phyloP scores from a whole-genome alignment of 495 filamentous ascomycete genomes.

The Tetracladium setigerum region DNA sequence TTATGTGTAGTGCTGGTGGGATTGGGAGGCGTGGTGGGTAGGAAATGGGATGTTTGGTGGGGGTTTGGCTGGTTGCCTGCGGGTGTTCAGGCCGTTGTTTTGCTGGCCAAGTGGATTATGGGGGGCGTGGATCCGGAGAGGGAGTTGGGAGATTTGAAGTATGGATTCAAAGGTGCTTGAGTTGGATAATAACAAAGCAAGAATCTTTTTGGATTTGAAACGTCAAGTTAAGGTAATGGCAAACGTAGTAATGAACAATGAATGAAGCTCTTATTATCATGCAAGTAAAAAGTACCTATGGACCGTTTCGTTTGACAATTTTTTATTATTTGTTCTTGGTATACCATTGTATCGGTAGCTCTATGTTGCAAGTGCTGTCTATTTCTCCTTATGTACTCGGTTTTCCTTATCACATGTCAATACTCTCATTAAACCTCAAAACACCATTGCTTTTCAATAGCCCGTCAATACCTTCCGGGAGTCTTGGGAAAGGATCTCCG shows the following conservation, averaged over 20 bases:
- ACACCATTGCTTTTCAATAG: slow-evolving; percentile 78
- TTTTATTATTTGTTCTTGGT: not conserved
- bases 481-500: slow-evolving; percentile 35
- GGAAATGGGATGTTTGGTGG: slow-evolving; percentile 19
- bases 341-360: not conserved
- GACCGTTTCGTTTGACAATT: not conserved
- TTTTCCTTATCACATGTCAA: slow-evolving; percentile 63
- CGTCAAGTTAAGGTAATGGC: too few relatives aligned
- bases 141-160: slow-evolving; percentile 45
- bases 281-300: not conserved
- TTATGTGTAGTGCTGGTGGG: slow-evolving; percentile 33
- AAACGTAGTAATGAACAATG: not conserved
- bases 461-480: slow-evolving; percentile 71
- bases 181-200: slow-evolving; percentile 59
- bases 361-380: not conserved
- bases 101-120: slow-evolving; percentile 45
- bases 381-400: not conserved
- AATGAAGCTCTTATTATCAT: not conserved
- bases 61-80: slow-evolving; percentile 28
- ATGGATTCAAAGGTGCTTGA: slow-evolving; percentile 55
- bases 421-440: slow-evolving; percentile 84
- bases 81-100: slow-evolving; percentile 36
- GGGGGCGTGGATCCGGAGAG: slow-evolving; percentile 44
- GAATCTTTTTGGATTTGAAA: slow-evolving; percentile 78
- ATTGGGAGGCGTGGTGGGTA: slow-evolving; percentile 39